phyloP scores from a whole-genome alignment of 257 asterid species.

The Nicotiana attenuata region DNA sequence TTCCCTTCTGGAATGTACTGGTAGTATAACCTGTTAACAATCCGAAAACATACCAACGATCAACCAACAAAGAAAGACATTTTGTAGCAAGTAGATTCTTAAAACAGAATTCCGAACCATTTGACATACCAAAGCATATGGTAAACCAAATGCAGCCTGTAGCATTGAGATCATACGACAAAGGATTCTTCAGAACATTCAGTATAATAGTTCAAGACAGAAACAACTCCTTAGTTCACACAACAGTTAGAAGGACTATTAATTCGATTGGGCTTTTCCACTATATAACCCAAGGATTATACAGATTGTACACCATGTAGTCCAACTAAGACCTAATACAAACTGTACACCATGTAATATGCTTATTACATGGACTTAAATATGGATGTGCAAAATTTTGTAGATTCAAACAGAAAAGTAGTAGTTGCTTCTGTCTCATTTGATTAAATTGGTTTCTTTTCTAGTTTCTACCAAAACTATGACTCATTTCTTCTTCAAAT shows the following conservation, averaged over 20 bases:
- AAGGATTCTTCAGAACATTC: neutral
- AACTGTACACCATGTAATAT: no score
- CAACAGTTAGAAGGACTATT: no score
- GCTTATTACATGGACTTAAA: neutral
- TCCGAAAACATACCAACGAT: neutral
- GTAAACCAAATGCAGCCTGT: neutral
- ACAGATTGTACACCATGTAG: no score
- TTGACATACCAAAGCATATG: neutral
- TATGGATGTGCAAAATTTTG: neutral
- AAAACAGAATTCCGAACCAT: neutral
- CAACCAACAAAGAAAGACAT: neutral
- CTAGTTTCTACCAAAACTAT: neutral
- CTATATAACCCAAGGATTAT: no score
- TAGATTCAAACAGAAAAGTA: neutral
- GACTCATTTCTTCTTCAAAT: neutral
- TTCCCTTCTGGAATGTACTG: constrained; percentile 86
- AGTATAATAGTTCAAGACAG: neutral
- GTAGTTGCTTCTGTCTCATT: neutral
- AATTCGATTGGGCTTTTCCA: no score
- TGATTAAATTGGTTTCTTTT: neutral
- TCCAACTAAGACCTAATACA: no score
- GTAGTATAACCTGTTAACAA: constrained; percentile 62
- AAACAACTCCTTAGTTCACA: neutral
- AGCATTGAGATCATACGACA: neutral
- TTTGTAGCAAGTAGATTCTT: neutral